Evolutionary conservation across 768 basidiomycete genomes (phyloP).

Genomic region (Daedalea quercina): DNA sequence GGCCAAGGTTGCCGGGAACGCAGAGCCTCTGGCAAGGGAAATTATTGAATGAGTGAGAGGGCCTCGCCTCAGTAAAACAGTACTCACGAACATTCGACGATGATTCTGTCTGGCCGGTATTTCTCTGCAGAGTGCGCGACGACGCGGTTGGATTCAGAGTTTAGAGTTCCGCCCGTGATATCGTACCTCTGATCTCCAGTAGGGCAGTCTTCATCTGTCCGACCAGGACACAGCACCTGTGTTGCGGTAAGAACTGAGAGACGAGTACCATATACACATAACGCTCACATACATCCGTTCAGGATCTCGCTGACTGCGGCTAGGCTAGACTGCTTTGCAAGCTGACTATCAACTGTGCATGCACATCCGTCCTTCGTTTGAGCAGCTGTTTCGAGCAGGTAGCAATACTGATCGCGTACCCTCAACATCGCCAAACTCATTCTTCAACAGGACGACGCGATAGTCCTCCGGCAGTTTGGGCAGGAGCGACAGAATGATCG

Average conservation of each 20-base stretch:
- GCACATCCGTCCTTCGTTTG: background rate
- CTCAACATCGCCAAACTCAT: constrained; percentile 94
- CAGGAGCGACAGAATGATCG: constrained; percentile 76
- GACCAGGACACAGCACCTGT: constrained; percentile 88
- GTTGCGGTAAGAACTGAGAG: background rate
- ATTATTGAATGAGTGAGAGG: background rate
- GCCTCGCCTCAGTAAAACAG: background rate
- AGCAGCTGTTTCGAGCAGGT: background rate
- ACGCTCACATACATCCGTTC: constrained; percentile 90
- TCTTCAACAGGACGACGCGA: constrained; percentile 87
- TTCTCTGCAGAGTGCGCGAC: constrained; percentile 66
- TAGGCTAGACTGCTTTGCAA: constrained; percentile 78
- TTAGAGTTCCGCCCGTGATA: background rate
- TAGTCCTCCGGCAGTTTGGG: constrained; percentile 80
- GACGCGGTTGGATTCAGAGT: background rate
- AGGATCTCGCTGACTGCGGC: constrained; percentile 89
- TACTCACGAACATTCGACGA: constrained; percentile 90
- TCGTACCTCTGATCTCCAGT: constrained; percentile 73
- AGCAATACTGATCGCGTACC: constrained; percentile 34
- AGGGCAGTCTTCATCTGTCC: constrained; percentile 92
- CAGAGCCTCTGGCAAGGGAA: constrained; percentile 61
- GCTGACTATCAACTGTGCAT: constrained; percentile 78
- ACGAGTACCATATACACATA: background rate
- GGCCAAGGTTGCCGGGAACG: constrained; percentile 92
- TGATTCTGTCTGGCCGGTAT: constrained; percentile 81